phyloP scores from a whole-genome alignment of 2,329 filamentous ascomycete genomes.

The Apiospora sp. region DNA sequence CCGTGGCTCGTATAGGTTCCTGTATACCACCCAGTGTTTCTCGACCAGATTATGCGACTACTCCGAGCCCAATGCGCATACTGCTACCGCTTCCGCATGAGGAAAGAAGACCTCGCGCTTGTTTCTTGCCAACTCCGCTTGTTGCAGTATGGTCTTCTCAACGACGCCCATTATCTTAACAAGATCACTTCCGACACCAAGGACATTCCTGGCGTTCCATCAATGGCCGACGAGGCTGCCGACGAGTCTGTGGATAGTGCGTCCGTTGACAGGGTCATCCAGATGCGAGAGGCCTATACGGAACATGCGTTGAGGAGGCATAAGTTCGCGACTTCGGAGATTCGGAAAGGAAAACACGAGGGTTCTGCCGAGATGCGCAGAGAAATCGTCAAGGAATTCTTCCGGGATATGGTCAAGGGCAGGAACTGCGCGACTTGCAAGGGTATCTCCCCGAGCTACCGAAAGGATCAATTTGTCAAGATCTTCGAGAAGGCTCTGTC shows the following conservation, averaged over 20 bases:
- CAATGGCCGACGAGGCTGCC: constrained; percentile 51
- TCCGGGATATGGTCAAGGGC: constrained; percentile 73
- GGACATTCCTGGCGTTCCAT: constrained; percentile 46
- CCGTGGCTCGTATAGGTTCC: constrained; percentile 59
- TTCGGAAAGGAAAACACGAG: constrained; percentile 78
- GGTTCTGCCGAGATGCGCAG: constrained; percentile 80
- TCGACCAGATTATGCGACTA: constrained; percentile 88
- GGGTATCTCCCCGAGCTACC: constrained; percentile 81
- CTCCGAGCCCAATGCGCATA: constrained; percentile 89
- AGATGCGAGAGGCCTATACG: constrained; percentile 72
- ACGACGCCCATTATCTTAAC: constrained; percentile 56
- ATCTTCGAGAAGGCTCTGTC: constrained; percentile 87
- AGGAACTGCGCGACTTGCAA: constrained; percentile 73
- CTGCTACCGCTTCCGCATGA: constrained; percentile 85
- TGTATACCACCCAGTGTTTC: constrained; percentile 95
- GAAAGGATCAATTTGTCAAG: constrained; percentile 91
- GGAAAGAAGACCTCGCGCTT: constrained; percentile 77
- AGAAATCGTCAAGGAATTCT: constrained; percentile 80
- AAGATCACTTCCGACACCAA: constrained; percentile 46
- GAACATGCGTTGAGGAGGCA: constrained; percentile 72
- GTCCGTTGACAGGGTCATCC: constrained; percentile 59
- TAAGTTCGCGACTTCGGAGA: constrained; percentile 56
- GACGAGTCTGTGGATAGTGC: constrained; percentile 68
- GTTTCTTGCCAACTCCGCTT: constrained; percentile 86
- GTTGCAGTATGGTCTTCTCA: constrained; percentile 81